phyloP scores from a whole-genome alignment of 2,329 filamentous ascomycete genomes.

The Xylaria sp. region DNA sequence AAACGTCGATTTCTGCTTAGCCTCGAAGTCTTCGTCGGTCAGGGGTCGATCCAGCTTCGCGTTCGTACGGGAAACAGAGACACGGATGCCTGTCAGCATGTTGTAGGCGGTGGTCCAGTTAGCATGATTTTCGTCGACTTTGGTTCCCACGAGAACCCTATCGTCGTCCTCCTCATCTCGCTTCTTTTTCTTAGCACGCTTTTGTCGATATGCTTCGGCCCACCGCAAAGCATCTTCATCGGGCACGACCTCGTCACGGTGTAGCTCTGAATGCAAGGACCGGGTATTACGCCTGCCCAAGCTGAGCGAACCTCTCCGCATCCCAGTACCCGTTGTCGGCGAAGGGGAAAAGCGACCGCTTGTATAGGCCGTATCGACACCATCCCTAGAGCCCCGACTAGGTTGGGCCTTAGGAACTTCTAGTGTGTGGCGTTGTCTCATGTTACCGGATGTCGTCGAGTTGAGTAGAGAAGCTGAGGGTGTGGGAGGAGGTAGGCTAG shows the following conservation, averaged over 20 bases:
- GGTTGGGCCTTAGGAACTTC: slow-evolving; percentile 77
- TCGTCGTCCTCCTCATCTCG: slow-evolving; percentile 92
- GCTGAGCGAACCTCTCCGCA: slow-evolving; percentile 81
- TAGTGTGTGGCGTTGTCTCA: slow-evolving; percentile 85
- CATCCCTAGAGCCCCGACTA: slow-evolving; percentile 75
- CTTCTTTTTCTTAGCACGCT: slow-evolving; percentile 84
- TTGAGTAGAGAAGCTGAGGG: slow-evolving; percentile 56
- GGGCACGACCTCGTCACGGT: slow-evolving; percentile 80
- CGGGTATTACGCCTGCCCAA: slow-evolving; percentile 81
- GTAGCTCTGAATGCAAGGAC: slow-evolving; percentile 82
- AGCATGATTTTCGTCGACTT: slow-evolving; percentile 95
- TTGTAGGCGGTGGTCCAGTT: slow-evolving; percentile 99
- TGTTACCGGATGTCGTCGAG: slow-evolving; percentile 55
- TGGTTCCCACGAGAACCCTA: slow-evolving; percentile 91
- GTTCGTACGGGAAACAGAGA: slow-evolving; percentile 94
- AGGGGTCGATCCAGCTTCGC: slow-evolving; percentile 92
- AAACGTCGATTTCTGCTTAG: slow-evolving; percentile 97
- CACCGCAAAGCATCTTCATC: slow-evolving; percentile 92
- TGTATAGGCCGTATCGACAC: slow-evolving; percentile 67
- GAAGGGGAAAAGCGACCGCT: slow-evolving; percentile 83
- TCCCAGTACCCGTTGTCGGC: slow-evolving; percentile 59
- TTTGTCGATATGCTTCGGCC: slow-evolving; percentile 92
- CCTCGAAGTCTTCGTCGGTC: slow-evolving; percentile 89
- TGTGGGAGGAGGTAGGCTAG: slow-evolving; percentile 55
- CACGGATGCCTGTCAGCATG: slow-evolving; percentile 98